Evolutionary conservation across 805 yeast genomes (phyloP), one percentile per base, ranked within the genome.

Genomic region (Candida nanaspora): DNA sequence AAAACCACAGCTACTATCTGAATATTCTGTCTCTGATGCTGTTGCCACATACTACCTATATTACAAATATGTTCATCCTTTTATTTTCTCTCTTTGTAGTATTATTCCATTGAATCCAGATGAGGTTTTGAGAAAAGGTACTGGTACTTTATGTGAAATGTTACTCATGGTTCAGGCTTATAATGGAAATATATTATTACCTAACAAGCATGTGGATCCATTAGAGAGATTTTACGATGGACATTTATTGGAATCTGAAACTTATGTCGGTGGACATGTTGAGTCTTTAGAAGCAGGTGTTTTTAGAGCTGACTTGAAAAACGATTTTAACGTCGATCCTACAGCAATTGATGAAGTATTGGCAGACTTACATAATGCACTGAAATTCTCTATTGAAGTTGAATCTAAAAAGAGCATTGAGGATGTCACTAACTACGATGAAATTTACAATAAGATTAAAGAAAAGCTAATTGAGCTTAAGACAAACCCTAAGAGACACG

Each of bases 61-160:
- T 66, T 89, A 84, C 78, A 93, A 93, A 62, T 94, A 93, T 57
- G 96, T 93, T 39, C 98, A 89, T 61, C 98, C 98, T 2, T 93
- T 93, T 65, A 83, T 93, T 50, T 88, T 93, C 56, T 93, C 98
- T 2, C 76, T 93, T 43, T 89, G 98, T 62, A 88, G 94, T 11
- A 94, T 93, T 57, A 78, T 93, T 63, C 99, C 99, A 0, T 67
- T 93, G 51, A 87, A 89, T 52, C 98, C 98, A 0, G 99, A 93
- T 62, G 98, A 94, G 60, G 91, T 86, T 19, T 68, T 93, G 41
- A 70, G 99, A 55, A 93, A 93, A 58, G 99, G 99, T 55, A 93
- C 99, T 0, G 99, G 99, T 56, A 93, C 99, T 7, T 69, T 93
- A 41, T 93, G 99, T 72, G 99, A 93, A 61, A 93, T 93, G 98